Evolutionary conservation across 2,329 filamentous ascomycete genomes (phyloP), one percentile per base, ranked within the genome.

Genomic region (Sporothrix mexicana): DNA sequence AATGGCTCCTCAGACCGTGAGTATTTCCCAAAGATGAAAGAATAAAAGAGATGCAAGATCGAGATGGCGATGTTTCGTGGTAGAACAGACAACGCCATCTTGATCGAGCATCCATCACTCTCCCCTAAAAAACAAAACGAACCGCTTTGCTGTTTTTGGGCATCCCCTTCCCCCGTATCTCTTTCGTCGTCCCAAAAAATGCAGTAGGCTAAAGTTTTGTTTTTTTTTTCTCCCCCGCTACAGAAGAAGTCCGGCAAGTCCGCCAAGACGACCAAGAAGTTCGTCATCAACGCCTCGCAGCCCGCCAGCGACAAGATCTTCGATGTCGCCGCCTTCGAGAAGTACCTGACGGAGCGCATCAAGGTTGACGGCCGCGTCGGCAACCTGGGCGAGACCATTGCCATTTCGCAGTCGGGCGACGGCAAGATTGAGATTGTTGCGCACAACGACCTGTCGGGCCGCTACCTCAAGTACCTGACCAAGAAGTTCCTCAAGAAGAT

Each of bases 401-500:
- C 90, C 83, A 96, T 99, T 88, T 91, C 90, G 82, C 93, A 97
- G 90, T 86, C 91, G 81, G 94, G 93, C 79, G 96, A 98, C 82
- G 96, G 95, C 86, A 98, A 98, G 92, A 92, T 99, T 83, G 95
- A 98, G 91, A 91, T 99, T 84, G 91, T 97, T 83, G 91, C 95
- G 79, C 95, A 98, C 90, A 97, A 95, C 84, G 94, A 97, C 83
- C 97, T 99, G 87, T 98, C 95, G 78, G 96, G 96, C 82, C 93
- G 96, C 84, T 99, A 99, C 90, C 90, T 99, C 85, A 99, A 99
- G 93, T 99, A 99, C 91, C 88, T 99, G 94, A 99, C 96, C 85
- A 99, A 99, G 94, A 99, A 99, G 91, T 99, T 97, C 92, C 92
- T 99, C 86, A 99, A 99, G 94, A 99, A 99, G 93, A 94, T 98